These are phyloP conservation scores for Elaeis guineensis DNA, from an alignment of 176 grass and related monocot genomes.

Conservation along the genomic window DNA sequence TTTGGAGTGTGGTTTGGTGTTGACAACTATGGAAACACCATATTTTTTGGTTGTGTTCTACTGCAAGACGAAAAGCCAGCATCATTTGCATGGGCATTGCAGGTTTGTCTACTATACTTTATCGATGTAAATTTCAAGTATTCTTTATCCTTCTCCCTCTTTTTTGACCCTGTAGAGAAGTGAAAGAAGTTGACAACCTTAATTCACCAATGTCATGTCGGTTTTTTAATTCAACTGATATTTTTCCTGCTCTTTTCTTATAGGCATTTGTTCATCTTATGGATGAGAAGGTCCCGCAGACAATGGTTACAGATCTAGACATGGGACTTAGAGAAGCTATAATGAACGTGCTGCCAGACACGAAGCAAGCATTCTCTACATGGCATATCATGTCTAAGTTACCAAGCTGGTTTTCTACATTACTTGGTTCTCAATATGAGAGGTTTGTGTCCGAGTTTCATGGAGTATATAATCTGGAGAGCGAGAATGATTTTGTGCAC, in stretches of 20 bases:
- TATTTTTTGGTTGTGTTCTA: conserved; percentile 37
- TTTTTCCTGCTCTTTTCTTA: conserved; percentile 4
- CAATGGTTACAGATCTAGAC: conserved; percentile 38
- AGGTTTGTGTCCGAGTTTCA: conserved; percentile 32
- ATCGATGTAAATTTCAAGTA: no score
- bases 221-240: neutral
- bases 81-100: conserved; percentile 41
- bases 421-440: conserved; percentile 30
- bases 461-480: conserved; percentile 25
- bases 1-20: conserved; percentile 41
- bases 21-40: conserved; percentile 36
- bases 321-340: conserved; percentile 38
- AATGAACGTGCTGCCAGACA: conserved; percentile 32
- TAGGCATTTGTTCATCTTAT: conserved; percentile 39
- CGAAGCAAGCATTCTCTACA: conserved; percentile 36
- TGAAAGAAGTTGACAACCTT: no score
- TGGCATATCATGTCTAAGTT: conserved; percentile 41
- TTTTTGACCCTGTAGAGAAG: neutral
- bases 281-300: conserved; percentile 45
- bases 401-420: conserved; percentile 32
- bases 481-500: conserved; percentile 35
- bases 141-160: neutral
- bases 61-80: conserved; percentile 29
- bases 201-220: no score
- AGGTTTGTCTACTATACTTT: conserved; percentile 20